Conservation (phyloP, 805 yeast genomes). For the Lipomyces lipofer region DNA sequence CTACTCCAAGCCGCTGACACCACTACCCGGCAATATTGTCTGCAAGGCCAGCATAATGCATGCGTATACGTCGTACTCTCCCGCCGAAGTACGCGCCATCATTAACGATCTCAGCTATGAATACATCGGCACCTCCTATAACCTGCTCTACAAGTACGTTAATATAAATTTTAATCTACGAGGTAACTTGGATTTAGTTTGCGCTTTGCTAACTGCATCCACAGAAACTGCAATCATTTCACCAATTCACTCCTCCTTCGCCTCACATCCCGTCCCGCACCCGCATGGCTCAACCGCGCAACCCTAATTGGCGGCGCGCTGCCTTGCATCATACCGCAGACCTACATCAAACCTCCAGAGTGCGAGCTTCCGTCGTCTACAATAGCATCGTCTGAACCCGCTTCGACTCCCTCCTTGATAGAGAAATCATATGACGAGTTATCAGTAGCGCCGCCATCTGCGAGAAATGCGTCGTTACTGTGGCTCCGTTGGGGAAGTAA, state of each 20-base stretch:
- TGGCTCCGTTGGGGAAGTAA: too few relatives aligned
- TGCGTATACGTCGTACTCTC: conserved; percentile 25
- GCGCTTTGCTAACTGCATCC: neutral
- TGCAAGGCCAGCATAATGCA: conserved; percentile 24
- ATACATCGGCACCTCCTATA: conserved; percentile 28
- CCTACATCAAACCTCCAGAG: conserved; percentile 23
- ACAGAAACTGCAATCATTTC: conserved; percentile 28
- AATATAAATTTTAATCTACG: too few relatives aligned
- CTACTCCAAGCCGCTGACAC: conserved; percentile 25
- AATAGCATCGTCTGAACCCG: conserved; percentile 1
- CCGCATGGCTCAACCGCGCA: conserved; percentile 30
- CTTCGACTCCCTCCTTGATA: neutral
- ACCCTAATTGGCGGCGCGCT: conserved; percentile 22
- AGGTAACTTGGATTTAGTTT: too few relatives aligned
- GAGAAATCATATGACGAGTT: conserved; percentile 18
- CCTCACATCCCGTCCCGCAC: conserved; percentile 20
- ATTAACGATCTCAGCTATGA: conserved; percentile 25
- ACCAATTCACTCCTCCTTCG: conserved; percentile 22
- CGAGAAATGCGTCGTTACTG: neutral
- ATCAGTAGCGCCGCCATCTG: neutral
- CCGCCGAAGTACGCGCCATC: conserved; percentile 27
- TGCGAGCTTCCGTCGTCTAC: conserved; percentile 7
- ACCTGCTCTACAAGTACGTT: conserved; percentile 22
- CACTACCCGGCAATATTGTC: conserved; percentile 23
- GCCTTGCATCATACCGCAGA: conserved; percentile 27